Percentiles rank a stretch among this genome's conserved stretches.
These are phyloP conservation scores for Zymoseptoria pseudotritici DNA, from an alignment of 2,329 filamentous ascomycete genomes.

Conservation along the genomic window DNA sequence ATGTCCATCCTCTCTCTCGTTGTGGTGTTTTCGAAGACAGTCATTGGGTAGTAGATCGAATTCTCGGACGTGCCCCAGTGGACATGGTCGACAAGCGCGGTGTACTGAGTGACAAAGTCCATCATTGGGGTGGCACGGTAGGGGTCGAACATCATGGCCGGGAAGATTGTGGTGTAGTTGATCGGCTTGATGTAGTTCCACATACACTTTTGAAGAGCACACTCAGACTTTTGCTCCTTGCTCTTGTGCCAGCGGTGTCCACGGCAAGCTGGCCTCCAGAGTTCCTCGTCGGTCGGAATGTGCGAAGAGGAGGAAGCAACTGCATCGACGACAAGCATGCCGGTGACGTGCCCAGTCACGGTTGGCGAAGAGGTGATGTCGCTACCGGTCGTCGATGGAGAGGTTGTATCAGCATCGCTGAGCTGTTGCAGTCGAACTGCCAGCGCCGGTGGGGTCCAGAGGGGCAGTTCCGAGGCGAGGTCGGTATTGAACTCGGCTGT, in stretches of 20 bases:
- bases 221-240: conserved; percentile 4
- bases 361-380: background rate
- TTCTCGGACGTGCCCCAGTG: conserved; percentile 5
- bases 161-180: conserved; percentile 9
- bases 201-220: conserved; percentile 8
- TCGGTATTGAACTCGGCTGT: background rate
- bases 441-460: background rate
- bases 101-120: conserved; percentile 7
- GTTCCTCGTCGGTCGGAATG: background rate
- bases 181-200: conserved; percentile 8
- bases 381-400: too few relatives aligned
- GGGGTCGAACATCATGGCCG: conserved; percentile 5
- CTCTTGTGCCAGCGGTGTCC: background rate
- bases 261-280: background rate
- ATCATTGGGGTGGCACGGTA: background rate
- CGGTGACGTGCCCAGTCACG: background rate
- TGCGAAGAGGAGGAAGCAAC: background rate
- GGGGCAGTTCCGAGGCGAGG: background rate
- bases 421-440: too few relatives aligned
- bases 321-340: background rate
- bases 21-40: background rate
- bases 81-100: background rate
- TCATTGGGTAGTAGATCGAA: conserved; percentile 1
- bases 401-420: too few relatives aligned
- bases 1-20: background rate